phyloP scores from a whole-genome alignment of 2,329 filamentous ascomycete genomes.

The Penicillium sp. region DNA sequence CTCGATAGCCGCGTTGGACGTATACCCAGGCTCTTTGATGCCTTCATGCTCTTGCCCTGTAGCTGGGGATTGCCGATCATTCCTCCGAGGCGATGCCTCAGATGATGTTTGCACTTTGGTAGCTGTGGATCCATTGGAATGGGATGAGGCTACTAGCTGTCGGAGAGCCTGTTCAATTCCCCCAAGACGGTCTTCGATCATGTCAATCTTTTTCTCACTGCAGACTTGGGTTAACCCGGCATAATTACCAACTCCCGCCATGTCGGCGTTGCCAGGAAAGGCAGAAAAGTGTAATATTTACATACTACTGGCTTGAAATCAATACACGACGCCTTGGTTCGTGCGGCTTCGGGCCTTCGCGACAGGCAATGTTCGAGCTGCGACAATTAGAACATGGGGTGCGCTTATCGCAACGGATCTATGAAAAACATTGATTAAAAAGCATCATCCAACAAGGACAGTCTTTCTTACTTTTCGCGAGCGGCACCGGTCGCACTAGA shows the following conservation, averaged over 20 bases:
- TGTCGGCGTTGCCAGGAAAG: too few relatives aligned
- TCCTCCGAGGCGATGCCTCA: conserved; percentile 8
- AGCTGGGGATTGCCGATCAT: conserved; percentile 5
- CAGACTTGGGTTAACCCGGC: not conserved
- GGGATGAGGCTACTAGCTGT: conserved; percentile 20
- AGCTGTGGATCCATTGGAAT: not conserved
- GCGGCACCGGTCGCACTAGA: conserved; percentile 36
- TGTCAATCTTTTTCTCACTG: conserved; percentile 52
- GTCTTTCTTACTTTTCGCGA: conserved; percentile 27
- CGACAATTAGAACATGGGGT: conserved; percentile 42
- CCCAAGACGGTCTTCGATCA: conserved; percentile 49
- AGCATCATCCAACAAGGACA: not conserved
- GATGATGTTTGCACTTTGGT: conserved; percentile 2
- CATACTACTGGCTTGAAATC: conserved; percentile 43
- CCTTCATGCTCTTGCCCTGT: conserved; percentile 1
- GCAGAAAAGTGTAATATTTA: not conserved
- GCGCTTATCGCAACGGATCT: conserved; percentile 44
- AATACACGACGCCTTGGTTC: conserved; percentile 40
- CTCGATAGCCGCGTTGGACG: conserved; percentile 23
- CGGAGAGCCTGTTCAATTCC: conserved; percentile 43
- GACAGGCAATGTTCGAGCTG: conserved; percentile 35
- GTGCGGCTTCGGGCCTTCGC: conserved; percentile 31
- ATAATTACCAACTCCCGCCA: not conserved
- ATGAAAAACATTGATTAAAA: not conserved
- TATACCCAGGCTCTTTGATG: conserved; percentile 14